These are phyloP conservation scores for Corynespora cassiicola DNA, from an alignment of 2,329 filamentous ascomycete genomes.

Conservation along the genomic window DNA sequence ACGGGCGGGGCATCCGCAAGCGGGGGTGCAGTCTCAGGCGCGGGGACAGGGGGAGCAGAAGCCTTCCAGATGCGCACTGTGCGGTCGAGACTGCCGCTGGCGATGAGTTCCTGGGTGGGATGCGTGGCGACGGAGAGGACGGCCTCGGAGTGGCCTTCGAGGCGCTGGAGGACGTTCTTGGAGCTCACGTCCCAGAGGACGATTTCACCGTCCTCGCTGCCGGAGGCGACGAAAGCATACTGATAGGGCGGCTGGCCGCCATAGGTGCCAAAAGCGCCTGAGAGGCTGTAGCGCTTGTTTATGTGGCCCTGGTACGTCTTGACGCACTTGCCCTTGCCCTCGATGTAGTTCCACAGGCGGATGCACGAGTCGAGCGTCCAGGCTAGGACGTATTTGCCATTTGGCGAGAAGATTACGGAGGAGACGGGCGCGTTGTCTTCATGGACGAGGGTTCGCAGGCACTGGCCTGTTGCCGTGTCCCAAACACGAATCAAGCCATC, in stretches of 20 bases:
- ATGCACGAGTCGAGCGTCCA: conserved; percentile 91
- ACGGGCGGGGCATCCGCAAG: conserved; percentile 1
- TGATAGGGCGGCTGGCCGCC: conserved; percentile 36
- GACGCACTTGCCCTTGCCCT: conserved; percentile 85
- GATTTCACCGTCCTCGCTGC: conserved; percentile 86
- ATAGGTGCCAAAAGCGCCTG: conserved; percentile 80
- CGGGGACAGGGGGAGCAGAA: conserved; percentile 1
- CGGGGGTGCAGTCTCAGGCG: conserved; percentile 5
- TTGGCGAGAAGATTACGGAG: conserved; percentile 90
- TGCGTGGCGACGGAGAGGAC: conserved; percentile 68
- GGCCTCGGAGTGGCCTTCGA: conserved; percentile 63
- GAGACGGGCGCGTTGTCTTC: conserved; percentile 93
- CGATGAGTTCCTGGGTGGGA: conserved; percentile 60
- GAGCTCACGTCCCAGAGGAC: conserved; percentile 89
- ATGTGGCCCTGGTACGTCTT: conserved; percentile 96
- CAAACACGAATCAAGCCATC: conserved; percentile 83
- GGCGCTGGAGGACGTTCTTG: conserved; percentile 79
- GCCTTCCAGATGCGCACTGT: conserved; percentile 65
- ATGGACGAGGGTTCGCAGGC: conserved; percentile 90
- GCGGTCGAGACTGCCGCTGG: conserved; percentile 68
- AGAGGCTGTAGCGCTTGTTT: conserved; percentile 85
- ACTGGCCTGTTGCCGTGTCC: conserved; percentile 95
- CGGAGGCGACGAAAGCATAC: conserved; percentile 75
- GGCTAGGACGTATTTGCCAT: conserved; percentile 90
- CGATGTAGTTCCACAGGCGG: conserved; percentile 93